Percentiles rank a stretch among this genome's conserved stretches.
Conservation (phyloP, 768 basidiomycete species). For the Dentipellis sp. region DNA sequence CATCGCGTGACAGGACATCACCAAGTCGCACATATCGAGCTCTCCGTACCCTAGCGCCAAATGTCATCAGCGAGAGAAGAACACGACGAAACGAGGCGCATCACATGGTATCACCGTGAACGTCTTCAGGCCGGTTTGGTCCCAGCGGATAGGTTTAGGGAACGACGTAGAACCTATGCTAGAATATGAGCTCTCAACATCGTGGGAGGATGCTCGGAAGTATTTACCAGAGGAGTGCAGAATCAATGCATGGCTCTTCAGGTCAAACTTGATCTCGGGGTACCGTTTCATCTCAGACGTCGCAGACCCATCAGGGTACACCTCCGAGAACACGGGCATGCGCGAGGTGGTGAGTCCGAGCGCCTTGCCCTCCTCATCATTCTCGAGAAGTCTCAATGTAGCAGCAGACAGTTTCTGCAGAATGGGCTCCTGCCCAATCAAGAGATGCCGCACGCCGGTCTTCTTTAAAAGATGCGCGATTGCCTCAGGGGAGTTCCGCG, state of each 20-base stretch:
- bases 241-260: slow-evolving; percentile 15
- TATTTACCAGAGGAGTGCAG: slow-evolving; percentile 21
- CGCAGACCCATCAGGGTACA: slow-evolving; percentile 8
- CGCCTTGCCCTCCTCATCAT: not conserved
- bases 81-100: not conserved
- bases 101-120: slow-evolving; percentile 11
- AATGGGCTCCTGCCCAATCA: slow-evolving; percentile 17
- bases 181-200: too few relatives aligned
- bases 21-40: slow-evolving; percentile 16
- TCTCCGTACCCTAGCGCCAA: slow-evolving; percentile 13
- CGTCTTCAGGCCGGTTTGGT: slow-evolving; percentile 8
- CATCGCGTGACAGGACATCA: slow-evolving; percentile 20
- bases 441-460: slow-evolving; percentile 21
- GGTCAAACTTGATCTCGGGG: slow-evolving; percentile 8
- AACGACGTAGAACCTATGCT: slow-evolving; percentile 18
- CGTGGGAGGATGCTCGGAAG: not conserved
- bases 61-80: not conserved
- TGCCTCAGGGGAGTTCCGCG: slow-evolving; percentile 35
- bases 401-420: slow-evolving; percentile 10
- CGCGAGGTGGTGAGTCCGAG: not conserved
- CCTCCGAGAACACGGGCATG: slow-evolving; percentile 18
- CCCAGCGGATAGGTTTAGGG: slow-evolving; percentile 20
- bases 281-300: slow-evolving; percentile 4
- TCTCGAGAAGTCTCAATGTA: slow-evolving; percentile 4
- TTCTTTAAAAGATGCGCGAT: slow-evolving; percentile 17